Conservation (phyloP, 2,329 filamentous ascomycete species). For the Verticillium klebahnii region DNA sequence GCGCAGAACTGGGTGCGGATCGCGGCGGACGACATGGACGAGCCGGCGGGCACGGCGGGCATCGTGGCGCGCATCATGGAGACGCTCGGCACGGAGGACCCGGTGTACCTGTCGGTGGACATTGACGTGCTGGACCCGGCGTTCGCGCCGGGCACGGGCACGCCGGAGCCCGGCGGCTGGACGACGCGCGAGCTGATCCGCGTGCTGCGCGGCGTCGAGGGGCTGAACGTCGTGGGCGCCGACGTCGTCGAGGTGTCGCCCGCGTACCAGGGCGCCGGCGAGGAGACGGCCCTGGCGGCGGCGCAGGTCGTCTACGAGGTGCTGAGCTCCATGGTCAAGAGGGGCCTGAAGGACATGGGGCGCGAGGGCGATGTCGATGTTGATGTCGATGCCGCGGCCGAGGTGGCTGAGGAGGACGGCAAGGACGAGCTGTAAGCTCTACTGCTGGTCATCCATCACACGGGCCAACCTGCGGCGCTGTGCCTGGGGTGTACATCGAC, state of each 20-base stretch:
- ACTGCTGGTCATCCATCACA: too few species aligned
- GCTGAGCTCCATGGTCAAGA: slow-evolving; percentile 70
- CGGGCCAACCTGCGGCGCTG: not conserved
- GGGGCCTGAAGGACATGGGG: slow-evolving; percentile 30
- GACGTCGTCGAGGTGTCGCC: slow-evolving; percentile 89
- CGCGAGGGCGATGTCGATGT: slow-evolving; percentile 17
- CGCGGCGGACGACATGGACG: slow-evolving; percentile 82
- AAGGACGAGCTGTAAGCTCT: slow-evolving; percentile 33
- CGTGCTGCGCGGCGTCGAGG: slow-evolving; percentile 77
- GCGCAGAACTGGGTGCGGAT: slow-evolving; percentile 76
- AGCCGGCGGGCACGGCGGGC: slow-evolving; percentile 69
- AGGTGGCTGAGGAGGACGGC: not conserved
- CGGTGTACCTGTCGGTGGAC: slow-evolving; percentile 68
- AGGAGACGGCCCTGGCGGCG: slow-evolving; percentile 77
- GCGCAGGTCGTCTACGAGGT: slow-evolving; percentile 84
- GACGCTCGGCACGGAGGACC: slow-evolving; percentile 67
- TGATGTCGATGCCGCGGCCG: slow-evolving; percentile 13
- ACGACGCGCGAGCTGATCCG: slow-evolving; percentile 82
- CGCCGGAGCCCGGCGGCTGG: slow-evolving; percentile 88
- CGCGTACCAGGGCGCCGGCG: slow-evolving; percentile 74
- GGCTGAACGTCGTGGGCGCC: slow-evolving; percentile 78
- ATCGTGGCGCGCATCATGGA: slow-evolving; percentile 67
- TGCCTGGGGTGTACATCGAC: not conserved
- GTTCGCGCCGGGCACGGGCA: slow-evolving; percentile 69
- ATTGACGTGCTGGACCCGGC: slow-evolving; percentile 32